These are phyloP conservation scores for Aegilops speltoides DNA, from an alignment of 176 grass and related monocot genomes.

Conservation along the genomic window DNA sequence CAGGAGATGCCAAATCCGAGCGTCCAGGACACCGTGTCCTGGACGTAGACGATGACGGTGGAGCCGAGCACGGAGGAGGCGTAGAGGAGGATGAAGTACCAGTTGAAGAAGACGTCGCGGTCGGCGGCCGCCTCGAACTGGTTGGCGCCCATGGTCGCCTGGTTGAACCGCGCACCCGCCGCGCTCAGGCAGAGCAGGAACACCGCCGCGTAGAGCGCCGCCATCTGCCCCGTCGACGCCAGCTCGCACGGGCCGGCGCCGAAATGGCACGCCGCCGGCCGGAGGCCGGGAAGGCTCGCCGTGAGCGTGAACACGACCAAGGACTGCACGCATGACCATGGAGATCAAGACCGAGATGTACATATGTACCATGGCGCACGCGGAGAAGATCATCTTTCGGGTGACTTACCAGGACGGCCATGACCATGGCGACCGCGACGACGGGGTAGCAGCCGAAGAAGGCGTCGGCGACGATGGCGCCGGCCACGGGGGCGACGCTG, in stretches of 20 bases:
- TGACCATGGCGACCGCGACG: conserved; percentile 39
- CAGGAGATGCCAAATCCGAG: conserved; percentile 46
- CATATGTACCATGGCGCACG: no score
- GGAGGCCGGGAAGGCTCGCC: conserved; percentile 36
- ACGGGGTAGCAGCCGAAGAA: conserved; percentile 73
- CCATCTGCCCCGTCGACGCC: conserved; percentile 41
- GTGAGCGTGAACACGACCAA: conserved; percentile 65
- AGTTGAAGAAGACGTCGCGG: conserved; percentile 71
- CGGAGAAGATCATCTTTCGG: no score
- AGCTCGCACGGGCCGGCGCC: conserved; percentile 28
- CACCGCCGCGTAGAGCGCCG: conserved; percentile 45
- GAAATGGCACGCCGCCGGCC: conserved; percentile 24
- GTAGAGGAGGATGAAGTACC: conserved; percentile 75
- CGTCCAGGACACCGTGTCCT: conserved; percentile 63
- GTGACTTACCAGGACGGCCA: conserved; percentile 36
- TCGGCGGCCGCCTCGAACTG: conserved; percentile 64
- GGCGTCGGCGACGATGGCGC: conserved; percentile 69
- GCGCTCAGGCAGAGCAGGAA: conserved; percentile 51
- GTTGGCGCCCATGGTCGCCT: conserved; percentile 67
- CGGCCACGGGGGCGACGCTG: conserved; percentile 58
- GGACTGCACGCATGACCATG: conserved; percentile 25
- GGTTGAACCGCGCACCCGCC: conserved; percentile 65
- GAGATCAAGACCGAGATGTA: neutral
- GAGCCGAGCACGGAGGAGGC: conserved; percentile 39
- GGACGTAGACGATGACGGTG: conserved; percentile 65